A percentile compares a stretch with the other conserved stretches of the same genome.
Conservation (phyloP, 306 rosid species). For the Oemleria cerasiformis region DNA sequence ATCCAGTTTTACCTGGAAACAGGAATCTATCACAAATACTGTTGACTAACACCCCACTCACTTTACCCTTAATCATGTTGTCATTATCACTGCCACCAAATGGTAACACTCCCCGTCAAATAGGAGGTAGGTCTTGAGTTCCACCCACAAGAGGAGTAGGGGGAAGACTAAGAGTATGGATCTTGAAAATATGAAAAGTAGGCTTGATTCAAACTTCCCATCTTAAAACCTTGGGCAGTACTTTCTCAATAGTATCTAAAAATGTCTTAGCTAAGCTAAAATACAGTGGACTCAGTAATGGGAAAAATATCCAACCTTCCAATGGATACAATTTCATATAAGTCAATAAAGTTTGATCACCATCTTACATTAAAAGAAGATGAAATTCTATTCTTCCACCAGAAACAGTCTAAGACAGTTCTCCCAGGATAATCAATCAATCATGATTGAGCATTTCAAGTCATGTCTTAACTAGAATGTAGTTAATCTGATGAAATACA, state of each 20-base stretch:
- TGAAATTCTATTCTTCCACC: background rate
- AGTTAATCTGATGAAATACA: too few species aligned
- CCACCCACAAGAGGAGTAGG: background rate
- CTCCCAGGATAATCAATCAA: too few species aligned
- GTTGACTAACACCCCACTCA: background rate
- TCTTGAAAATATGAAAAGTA: background rate
- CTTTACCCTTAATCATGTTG: background rate
- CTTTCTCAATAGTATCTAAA: background rate
- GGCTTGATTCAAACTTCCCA: background rate
- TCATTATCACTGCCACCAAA: background rate
- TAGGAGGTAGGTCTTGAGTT: background rate
- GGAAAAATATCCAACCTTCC: too few species aligned
- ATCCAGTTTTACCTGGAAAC: constrained; percentile 1
- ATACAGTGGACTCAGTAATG: background rate
- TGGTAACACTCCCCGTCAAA: background rate
- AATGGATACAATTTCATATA: too few species aligned
- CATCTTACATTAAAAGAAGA: too few species aligned
- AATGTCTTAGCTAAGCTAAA: background rate
- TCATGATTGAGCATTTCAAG: too few species aligned
- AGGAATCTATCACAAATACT: too few species aligned
- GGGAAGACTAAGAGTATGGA: background rate
- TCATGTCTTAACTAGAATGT: too few species aligned
- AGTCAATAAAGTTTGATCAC: too few species aligned
- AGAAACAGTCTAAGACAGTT: too few species aligned
- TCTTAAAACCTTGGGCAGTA: background rate